A percentile compares a stretch with the other conserved stretches of the same genome.
Evolutionary conservation across 805 yeast species (phyloP).

Genomic region (Barnettozyma siamensis): DNA sequence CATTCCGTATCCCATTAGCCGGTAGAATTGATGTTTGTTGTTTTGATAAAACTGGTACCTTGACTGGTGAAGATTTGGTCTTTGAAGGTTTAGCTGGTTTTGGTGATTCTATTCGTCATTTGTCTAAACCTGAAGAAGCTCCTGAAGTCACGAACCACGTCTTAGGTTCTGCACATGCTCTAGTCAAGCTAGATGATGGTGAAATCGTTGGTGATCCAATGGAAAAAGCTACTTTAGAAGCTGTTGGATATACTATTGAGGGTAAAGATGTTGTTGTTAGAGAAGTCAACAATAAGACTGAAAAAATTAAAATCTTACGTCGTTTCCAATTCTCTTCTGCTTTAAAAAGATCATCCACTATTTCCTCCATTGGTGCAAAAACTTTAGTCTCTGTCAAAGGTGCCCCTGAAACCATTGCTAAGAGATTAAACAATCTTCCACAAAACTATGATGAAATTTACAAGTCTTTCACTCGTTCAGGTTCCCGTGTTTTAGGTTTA

Average conservation of each 20-base stretch:
- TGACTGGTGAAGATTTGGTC: conserved; percentile 93
- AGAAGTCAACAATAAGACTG: conserved; percentile 27
- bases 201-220: conserved; percentile 98
- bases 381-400: conserved; percentile 87
- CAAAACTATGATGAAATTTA: conserved; percentile 75
- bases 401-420: conserved; percentile 93
- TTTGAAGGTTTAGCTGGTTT: conserved; percentile 96
- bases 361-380: conserved; percentile 53
- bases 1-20: conserved; percentile 95
- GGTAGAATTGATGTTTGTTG: conserved; percentile 98
- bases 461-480: conserved; percentile 89
- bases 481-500: conserved; percentile 94
- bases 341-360: conserved; percentile 88
- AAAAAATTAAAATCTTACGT: conserved; percentile 69
- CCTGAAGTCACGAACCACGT: conserved; percentile 65
- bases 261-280: conserved; percentile 65
- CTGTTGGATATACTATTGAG: conserved; percentile 80
- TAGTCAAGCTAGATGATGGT: conserved; percentile 91
- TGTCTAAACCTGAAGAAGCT: conserved; percentile 51
- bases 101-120: conserved; percentile 43
- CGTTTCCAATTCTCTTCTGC: conserved; percentile 97
- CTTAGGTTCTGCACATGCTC: conserved; percentile 93
- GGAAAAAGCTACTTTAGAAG: conserved; percentile 93
- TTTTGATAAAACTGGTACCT: conserved; percentile 96
- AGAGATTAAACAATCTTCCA: conserved; percentile 69